These are phyloP conservation scores for Pestalotiopsis sp. DNA, from an alignment of 2,329 filamentous ascomycete genomes.

Conservation along the genomic window DNA sequence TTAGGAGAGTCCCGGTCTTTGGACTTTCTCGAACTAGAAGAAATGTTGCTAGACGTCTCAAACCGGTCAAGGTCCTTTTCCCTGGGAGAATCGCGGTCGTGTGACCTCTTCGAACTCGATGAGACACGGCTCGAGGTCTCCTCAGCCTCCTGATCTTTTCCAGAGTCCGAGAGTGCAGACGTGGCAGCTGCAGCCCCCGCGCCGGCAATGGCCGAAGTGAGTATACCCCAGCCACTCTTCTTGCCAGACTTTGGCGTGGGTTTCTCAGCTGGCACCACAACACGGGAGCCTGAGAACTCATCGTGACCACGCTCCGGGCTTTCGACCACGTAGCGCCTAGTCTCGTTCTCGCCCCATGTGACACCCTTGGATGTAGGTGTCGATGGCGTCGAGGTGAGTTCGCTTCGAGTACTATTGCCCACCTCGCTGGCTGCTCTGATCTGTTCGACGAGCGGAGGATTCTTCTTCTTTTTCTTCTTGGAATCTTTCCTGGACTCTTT, in stretches of 20 bases:
- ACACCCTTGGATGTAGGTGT: conserved; percentile 58
- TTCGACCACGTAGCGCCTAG: conserved; percentile 64
- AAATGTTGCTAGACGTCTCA: conserved; percentile 13
- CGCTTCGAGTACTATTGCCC: conserved; percentile 42
- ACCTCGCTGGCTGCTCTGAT: conserved; percentile 34
- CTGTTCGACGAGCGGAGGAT: conserved; percentile 13
- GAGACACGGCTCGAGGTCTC: conserved; percentile 12
- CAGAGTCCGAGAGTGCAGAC: conserved; percentile 22
- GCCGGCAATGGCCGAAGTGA: conserved; percentile 52
- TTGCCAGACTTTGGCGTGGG: conserved; percentile 36
- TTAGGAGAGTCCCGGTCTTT: neutral
- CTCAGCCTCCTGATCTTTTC: conserved; percentile 12
- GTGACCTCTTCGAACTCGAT: neutral
- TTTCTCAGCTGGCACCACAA: conserved; percentile 30
- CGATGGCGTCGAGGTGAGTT: conserved; percentile 44
- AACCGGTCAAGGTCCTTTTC: conserved; percentile 14
- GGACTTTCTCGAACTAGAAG: neutral
- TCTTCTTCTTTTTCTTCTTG: conserved; percentile 14
- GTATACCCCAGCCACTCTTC: conserved; percentile 53
- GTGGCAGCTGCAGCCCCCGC: conserved; percentile 32
- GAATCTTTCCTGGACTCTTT: conserved; percentile 13
- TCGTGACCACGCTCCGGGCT: conserved; percentile 51
- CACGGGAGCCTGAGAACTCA: conserved; percentile 30
- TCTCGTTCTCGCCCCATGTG: conserved; percentile 67
- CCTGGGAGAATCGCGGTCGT: neutral